A percentile compares a stretch with the other conserved stretches of the same genome.
These are phyloP conservation scores for Torrubiella hemipterigena DNA, from an alignment of 2,329 filamentous ascomycete species.

Conservation along the genomic window DNA sequence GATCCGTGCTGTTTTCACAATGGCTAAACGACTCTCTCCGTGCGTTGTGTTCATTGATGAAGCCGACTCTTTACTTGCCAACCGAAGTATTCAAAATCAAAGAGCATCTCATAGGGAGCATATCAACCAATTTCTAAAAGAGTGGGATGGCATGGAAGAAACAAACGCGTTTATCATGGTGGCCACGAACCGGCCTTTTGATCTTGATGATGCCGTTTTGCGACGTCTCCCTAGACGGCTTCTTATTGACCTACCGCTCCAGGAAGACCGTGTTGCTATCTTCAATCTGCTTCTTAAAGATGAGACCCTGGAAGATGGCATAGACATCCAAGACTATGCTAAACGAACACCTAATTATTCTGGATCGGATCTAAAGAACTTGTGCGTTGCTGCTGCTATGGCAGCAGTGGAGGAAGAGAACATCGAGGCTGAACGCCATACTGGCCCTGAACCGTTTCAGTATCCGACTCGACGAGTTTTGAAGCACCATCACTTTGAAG, in stretches of 20 bases:
- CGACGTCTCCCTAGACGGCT: constrained; percentile 63
- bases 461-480: constrained; percentile 52
- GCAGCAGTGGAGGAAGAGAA: constrained; percentile 67
- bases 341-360: constrained; percentile 65
- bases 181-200: constrained; percentile 88
- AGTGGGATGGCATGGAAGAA: constrained; percentile 86
- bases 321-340: constrained; percentile 52
- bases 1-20: constrained; percentile 77
- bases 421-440: constrained; percentile 22
- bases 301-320: constrained; percentile 48
- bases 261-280: constrained; percentile 55
- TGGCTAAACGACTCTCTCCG: constrained; percentile 83
- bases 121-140: constrained; percentile 91
- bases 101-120: constrained; percentile 71
- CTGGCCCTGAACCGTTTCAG: constrained; percentile 31
- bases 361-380: constrained; percentile 72
- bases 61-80: constrained; percentile 82
- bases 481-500: constrained; percentile 63
- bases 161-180: constrained; percentile 94
- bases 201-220: constrained; percentile 79
- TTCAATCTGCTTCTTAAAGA: constrained; percentile 59
- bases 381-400: constrained; percentile 69
- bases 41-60: constrained; percentile 97
- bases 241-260: constrained; percentile 60
- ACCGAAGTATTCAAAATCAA: constrained; percentile 53